These are phyloP conservation scores for Stemphylium vesicarium DNA, from an alignment of 2,329 filamentous ascomycete species.

Conservation along the genomic window DNA sequence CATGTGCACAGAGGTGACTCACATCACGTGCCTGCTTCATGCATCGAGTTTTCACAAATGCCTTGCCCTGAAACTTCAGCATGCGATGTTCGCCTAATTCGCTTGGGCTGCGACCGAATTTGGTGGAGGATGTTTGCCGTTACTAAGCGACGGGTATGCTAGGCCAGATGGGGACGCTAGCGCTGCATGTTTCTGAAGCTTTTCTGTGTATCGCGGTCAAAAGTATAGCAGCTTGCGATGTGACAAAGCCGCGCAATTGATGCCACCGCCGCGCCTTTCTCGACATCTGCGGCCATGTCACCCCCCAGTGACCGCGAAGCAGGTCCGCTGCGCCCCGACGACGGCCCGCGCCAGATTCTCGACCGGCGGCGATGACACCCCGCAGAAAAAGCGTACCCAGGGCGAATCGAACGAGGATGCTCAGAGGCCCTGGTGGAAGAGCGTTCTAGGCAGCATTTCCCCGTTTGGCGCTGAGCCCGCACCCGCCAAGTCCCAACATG, in stretches of 20 bases:
- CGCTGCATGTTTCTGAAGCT: conserved; percentile 21
- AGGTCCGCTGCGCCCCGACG: conserved; percentile 40
- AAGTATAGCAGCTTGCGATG: conserved; percentile 38
- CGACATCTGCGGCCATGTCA: conserved; percentile 53
- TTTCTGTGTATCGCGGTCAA: conserved; percentile 17
- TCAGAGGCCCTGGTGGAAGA: conserved; percentile 10
- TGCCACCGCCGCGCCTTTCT: conserved; percentile 52
- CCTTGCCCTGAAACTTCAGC: not conserved
- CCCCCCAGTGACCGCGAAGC: conserved; percentile 49
- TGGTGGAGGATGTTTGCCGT: conserved; percentile 19
- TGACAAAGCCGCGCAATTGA: conserved; percentile 49
- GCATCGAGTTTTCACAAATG: not conserved
- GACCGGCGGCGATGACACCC: conserved; percentile 18
- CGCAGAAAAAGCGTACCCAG: conserved; percentile 6
- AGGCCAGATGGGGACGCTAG: conserved; percentile 17
- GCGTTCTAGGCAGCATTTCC: not conserved
- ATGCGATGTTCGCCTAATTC: conserved; percentile 1
- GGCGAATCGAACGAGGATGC: not conserved
- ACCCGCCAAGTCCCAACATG: not conserved
- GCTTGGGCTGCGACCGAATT: conserved; percentile 3
- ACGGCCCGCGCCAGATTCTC: conserved; percentile 20
- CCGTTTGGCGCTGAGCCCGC: not conserved
- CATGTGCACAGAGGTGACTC: conserved; percentile 7
- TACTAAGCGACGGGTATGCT: conserved; percentile 28
- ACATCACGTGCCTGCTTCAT: conserved; percentile 4